phyloP scores from a whole-genome alignment of 352 stramenopile species.

The Globisporangium okanoganense region DNA sequence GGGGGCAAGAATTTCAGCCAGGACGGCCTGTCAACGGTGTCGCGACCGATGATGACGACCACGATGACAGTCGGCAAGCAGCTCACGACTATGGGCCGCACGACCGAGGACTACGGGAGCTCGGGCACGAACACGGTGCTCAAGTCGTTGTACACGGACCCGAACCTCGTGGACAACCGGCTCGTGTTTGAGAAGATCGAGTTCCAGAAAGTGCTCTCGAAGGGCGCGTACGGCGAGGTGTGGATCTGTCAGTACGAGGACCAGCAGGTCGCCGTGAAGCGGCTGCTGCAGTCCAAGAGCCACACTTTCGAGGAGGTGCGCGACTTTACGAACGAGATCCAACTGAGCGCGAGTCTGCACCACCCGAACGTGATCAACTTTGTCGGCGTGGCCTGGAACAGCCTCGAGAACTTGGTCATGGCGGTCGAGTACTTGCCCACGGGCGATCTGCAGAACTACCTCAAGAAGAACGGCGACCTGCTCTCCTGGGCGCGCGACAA shows the following conservation, averaged over 20 bases:
- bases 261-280: conserved; percentile 42
- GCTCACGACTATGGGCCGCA: conserved; percentile 3
- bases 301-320: conserved; percentile 25
- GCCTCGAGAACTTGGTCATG: conserved; percentile 47
- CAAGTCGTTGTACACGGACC: conserved; percentile 30
- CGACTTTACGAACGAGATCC: conserved; percentile 44
- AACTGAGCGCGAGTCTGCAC: conserved; percentile 30
- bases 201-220: conserved; percentile 31
- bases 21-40: background rate
- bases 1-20: background rate
- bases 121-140: conserved; percentile 11
- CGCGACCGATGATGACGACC: background rate
- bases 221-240: conserved; percentile 53
- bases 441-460: conserved; percentile 39
- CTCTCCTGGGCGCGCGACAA: conserved; percentile 26
- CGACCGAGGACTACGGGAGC: conserved; percentile 15
- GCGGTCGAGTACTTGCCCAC: conserved; percentile 46
- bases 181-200: conserved; percentile 41
- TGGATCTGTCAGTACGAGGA: conserved; percentile 40
- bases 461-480: conserved; percentile 20
- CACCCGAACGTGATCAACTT: conserved; percentile 48
- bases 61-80: conserved; percentile 3
- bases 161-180: conserved; percentile 21
- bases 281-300: conserved; percentile 33
- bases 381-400: conserved; percentile 50